Percentiles rank a stretch among this genome's conserved stretches.
These are phyloP conservation scores for Geosiphon pyriformis DNA, from an alignment of 192 early-diverging fungal genomes.

Conservation along the genomic window DNA sequence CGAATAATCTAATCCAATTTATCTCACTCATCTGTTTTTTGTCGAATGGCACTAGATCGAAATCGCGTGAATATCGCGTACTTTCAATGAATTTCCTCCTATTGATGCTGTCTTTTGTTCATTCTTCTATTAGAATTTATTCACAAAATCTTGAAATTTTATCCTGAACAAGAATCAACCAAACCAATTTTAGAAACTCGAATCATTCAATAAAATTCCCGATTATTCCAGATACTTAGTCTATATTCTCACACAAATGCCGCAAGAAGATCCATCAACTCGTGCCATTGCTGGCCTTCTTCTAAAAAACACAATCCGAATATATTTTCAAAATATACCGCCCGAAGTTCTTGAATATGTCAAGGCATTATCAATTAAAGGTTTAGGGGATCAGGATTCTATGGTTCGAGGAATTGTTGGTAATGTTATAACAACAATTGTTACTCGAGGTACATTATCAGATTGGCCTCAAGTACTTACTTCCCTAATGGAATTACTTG, in stretches of 20 bases:
- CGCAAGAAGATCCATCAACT: slow-evolving; percentile 56
- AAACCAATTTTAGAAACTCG: slow-evolving; percentile 51
- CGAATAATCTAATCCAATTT: no score
- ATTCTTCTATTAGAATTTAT: no score
- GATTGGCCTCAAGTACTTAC: slow-evolving; percentile 84
- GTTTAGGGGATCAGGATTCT: slow-evolving; percentile 63
- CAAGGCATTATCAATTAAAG: slow-evolving; percentile 44
- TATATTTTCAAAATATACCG: slow-evolving; percentile 45
- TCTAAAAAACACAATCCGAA: slow-evolving; percentile 71
- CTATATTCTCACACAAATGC: slow-evolving; percentile 75
- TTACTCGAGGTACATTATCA: slow-evolving; percentile 58
- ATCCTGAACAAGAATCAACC: no score
- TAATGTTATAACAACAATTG: slow-evolving; percentile 83
- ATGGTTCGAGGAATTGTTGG: slow-evolving; percentile 78
- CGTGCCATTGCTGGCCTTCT: slow-evolving; percentile 82
- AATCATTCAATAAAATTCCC: slow-evolving; percentile 69
- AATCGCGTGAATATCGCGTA: no score
- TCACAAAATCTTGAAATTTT: no score
- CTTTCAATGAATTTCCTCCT: no score
- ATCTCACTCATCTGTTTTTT: no score
- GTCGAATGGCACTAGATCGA: no score
- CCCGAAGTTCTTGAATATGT: slow-evolving; percentile 63
- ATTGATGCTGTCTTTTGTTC: no score
- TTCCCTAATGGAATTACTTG: slow-evolving; percentile 72
- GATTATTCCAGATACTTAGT: slow-evolving; percentile 90